These are phyloP conservation scores for Nadsonia commutata DNA, from an alignment of 1,139 yeast genomes.

Conservation along the genomic window DNA sequence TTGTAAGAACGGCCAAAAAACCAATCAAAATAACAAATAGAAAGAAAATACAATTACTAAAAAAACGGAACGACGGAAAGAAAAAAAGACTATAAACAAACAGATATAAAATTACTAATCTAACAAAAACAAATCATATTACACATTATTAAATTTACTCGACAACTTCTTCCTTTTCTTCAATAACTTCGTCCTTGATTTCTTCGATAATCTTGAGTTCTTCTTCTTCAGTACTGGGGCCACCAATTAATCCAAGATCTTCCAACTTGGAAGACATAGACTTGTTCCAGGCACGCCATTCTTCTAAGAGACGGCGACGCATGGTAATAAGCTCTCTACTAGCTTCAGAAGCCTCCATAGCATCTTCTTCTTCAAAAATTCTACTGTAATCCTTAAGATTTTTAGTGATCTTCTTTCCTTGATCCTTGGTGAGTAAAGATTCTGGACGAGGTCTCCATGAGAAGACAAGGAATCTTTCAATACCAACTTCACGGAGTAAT, in stretches of 20 bases:
- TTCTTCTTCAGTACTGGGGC: slow-evolving; percentile 15
- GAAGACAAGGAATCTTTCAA: slow-evolving; percentile 78
- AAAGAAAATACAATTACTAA: too few relatives aligned
- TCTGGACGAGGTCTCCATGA: slow-evolving; percentile 97
- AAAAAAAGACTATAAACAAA: background rate
- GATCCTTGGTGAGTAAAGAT: slow-evolving; percentile 57
- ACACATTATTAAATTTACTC: slow-evolving; percentile 6
- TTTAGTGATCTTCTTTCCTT: slow-evolving; percentile 81
- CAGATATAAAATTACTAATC: too few relatives aligned
- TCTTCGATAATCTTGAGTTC: slow-evolving; percentile 49
- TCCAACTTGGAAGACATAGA: slow-evolving; percentile 35
- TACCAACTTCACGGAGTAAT: slow-evolving; percentile 54
- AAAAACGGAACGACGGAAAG: background rate
- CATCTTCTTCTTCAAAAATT: slow-evolving; percentile 88
- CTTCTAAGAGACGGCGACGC: slow-evolving; percentile 70
- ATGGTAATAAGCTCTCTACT: slow-evolving; percentile 76
- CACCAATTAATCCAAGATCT: slow-evolving; percentile 27
- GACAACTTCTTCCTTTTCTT: slow-evolving; percentile 22
- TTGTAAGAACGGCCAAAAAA: too few relatives aligned
- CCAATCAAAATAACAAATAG: too few relatives aligned
- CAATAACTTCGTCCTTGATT: slow-evolving; percentile 72
- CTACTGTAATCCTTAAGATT: slow-evolving; percentile 80
- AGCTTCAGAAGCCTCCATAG: slow-evolving; percentile 93
- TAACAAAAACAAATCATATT: background rate
- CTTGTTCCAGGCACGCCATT: slow-evolving; percentile 75